Evolutionary conservation across 805 yeast species (phyloP), one percentile per base, ranked within the genome.

Genomic region (Schizosaccharomyces lindneri): DNA sequence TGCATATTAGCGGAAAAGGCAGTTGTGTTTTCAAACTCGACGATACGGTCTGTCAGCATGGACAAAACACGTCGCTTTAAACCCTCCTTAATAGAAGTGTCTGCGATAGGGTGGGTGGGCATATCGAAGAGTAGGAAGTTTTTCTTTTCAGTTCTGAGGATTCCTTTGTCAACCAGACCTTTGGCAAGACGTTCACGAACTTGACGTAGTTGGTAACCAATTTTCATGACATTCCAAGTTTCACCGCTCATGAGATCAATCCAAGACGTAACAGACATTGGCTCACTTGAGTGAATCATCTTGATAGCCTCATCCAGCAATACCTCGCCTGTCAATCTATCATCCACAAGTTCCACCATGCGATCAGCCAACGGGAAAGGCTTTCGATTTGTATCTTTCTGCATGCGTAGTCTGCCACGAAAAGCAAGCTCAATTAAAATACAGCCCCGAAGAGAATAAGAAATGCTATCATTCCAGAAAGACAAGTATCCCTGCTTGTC

Each of bases 31-130:
- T 81, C 75, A 39, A 83, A 68, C 63, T 76, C 78, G 66, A 84
- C 78, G 61, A 84, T 85, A 73, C 95, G 81, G 43, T 83, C 76
- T 6, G 87, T 81, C 66, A 93, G 76, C 60, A 87, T 70, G 57
- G 79, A 77, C 64, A 88, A 74, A 32, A 87, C 80, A 67, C 97
- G 79, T 63, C 81, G 77, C 62, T 82, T 81, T 62, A 93, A 79
- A 62, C 82, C 81, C 66, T 87, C 95, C 73, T 93, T 93, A 60
- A 95, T 82, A 65, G 81, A 75, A 55, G 84, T 78, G 72, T 93
- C 98, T 41, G 89, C 84, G 15, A 93, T 80, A 6, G 98, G 98
- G 72, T 94, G 98, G 7, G 98, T 93, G 39, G 98, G 95, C 97
- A 93, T 93, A 72, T 93, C 98, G 68, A 93, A 93, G 62, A 93